phyloP scores from a whole-genome alignment of 148 eudicot genomes.

The Camellia sinensis region DNA sequence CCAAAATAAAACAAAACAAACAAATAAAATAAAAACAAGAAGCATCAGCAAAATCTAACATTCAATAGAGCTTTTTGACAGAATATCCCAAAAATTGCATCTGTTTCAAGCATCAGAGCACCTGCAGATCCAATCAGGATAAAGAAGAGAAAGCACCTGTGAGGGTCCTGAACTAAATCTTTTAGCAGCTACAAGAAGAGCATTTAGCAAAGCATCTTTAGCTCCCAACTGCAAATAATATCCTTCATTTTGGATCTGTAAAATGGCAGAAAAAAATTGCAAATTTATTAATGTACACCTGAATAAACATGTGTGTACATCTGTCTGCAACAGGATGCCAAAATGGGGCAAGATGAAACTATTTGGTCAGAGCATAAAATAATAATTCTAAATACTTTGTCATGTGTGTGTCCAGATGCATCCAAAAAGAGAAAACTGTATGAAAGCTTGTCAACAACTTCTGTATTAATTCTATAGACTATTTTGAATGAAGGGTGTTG shows the following conservation, averaged over 20 bases:
- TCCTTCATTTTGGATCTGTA: conserved; percentile 88
- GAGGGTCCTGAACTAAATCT: conserved; percentile 88
- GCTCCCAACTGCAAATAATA: conserved; percentile 64
- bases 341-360: neutral
- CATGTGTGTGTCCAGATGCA: too few relatives aligned
- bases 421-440: too few relatives aligned
- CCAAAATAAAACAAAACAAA: neutral
- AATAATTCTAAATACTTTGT: too few relatives aligned
- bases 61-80: neutral
- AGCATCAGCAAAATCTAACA: neutral
- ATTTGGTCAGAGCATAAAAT: neutral
- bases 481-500: too few relatives aligned
- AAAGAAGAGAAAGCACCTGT: conserved; percentile 49
- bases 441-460: too few relatives aligned
- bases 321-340: neutral
- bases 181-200: conserved; percentile 80
- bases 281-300: conserved; percentile 10
- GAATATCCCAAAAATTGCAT: neutral
- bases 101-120: neutral
- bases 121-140: neutral
- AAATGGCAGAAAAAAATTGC: conserved; percentile 2
- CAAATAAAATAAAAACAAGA: neutral
- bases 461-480: too few relatives aligned
- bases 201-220: conserved; percentile 74
- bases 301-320: neutral